Evolutionary conservation across 306 rosid genomes (phyloP).

Genomic region (Dalbergia oliveri): DNA sequence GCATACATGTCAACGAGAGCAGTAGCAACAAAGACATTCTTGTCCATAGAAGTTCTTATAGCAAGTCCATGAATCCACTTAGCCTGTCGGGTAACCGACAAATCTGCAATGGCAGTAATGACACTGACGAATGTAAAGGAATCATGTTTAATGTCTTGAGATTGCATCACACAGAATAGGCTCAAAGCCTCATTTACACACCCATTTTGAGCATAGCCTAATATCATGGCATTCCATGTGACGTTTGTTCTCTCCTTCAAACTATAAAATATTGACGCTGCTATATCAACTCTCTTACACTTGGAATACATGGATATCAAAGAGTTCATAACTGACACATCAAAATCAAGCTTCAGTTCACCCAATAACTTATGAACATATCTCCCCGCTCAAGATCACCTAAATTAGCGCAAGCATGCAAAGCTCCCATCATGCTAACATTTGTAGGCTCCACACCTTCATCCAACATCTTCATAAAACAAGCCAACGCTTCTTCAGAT

Average conservation of each 20-base stretch:
- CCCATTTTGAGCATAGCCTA: conserved; percentile 90
- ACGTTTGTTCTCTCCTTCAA: conserved; percentile 70
- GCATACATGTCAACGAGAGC: conserved; percentile 88
- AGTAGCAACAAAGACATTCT: conserved; percentile 77
- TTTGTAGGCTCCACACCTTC: conserved; percentile 73
- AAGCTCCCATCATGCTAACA: conserved; percentile 79
- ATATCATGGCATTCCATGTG: conserved; percentile 93
- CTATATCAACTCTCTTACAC: conserved; percentile 80
- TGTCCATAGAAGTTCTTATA: conserved; percentile 69
- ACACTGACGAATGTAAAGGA: conserved; percentile 90
- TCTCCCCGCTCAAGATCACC: conserved; percentile 71
- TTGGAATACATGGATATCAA: conserved; percentile 94
- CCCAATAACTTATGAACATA: conserved; percentile 67
- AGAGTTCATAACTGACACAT: conserved; percentile 80
- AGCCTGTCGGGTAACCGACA: conserved; percentile 83
- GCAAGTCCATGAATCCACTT: conserved; percentile 96
- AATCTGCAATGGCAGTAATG: conserved; percentile 80
- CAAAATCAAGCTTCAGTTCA: conserved; percentile 57
- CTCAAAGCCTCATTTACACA: conserved; percentile 68
- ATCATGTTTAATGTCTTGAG: conserved; percentile 68
- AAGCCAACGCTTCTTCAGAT: conserved; percentile 67
- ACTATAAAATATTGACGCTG: conserved; percentile 66
- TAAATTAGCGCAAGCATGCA: conserved; percentile 86
- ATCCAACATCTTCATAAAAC: conserved; percentile 73
- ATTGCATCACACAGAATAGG: conserved; percentile 72